A percentile compares a stretch with the other conserved stretches of the same genome.
Conservation (phyloP, 805 yeast genomes). For the Diddensiella santjacobensis region DNA sequence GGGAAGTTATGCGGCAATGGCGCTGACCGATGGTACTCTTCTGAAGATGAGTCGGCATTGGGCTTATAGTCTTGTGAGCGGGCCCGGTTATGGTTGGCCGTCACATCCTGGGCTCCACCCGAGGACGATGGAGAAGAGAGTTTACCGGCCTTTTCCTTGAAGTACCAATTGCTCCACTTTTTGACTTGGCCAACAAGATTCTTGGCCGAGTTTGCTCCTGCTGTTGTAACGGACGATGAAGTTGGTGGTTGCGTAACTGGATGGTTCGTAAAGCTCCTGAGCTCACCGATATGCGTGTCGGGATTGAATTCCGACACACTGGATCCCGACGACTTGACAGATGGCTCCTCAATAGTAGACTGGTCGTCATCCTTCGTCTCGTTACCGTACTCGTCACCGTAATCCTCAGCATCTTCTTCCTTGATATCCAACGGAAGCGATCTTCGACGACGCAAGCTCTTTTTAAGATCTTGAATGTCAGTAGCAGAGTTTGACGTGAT, state of each 20-base stretch:
- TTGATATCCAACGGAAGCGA: not conserved
- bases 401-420: not conserved
- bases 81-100: not conserved
- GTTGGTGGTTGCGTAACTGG: slow-evolving; percentile 4
- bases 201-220: slow-evolving; percentile 12
- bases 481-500: not conserved
- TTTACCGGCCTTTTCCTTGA: slow-evolving; percentile 18
- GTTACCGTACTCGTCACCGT: slow-evolving; percentile 2
- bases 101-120: not conserved
- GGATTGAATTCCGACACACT: slow-evolving; percentile 5
- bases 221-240: slow-evolving; percentile 1
- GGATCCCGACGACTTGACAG: not conserved
- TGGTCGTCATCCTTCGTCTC: not conserved
- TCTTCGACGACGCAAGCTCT: not conserved
- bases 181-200: slow-evolving; percentile 24
- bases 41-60: not conserved
- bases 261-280: slow-evolving; percentile 15
- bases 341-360: not conserved
- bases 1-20: slow-evolving; percentile 30
- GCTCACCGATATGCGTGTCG: slow-evolving; percentile 22
- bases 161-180: slow-evolving; percentile 29
- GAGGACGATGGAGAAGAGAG: not conserved
- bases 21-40: slow-evolving; percentile 14
- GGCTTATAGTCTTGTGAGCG: not conserved
- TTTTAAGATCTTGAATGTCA: not conserved